These are phyloP conservation scores for Neurospora sp. DNA, from an alignment of 495 filamentous ascomycete genomes.

Conservation along the genomic window DNA sequence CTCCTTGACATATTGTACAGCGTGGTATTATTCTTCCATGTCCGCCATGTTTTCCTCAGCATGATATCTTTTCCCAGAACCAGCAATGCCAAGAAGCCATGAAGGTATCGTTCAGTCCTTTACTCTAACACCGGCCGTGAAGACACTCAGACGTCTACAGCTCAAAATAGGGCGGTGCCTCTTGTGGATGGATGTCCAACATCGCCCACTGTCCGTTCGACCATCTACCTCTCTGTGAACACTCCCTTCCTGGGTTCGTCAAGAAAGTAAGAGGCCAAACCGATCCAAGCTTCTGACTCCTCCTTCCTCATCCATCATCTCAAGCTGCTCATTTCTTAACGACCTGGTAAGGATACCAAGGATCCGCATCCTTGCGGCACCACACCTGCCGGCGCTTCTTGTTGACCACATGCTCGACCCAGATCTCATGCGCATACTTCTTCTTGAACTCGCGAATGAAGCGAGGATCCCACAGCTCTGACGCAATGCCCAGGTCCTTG, in stretches of 20 bases:
- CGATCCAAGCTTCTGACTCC: neutral
- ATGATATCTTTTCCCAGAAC: neutral
- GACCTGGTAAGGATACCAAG: slow-evolving; percentile 57
- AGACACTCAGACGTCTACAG: neutral
- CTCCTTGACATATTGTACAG: neutral
- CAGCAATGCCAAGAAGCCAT: neutral
- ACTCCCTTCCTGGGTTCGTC: neutral
- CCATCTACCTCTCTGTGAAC: neutral
- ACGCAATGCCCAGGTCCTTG: slow-evolving; percentile 92
- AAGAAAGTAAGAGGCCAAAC: neutral
- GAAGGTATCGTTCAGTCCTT: neutral
- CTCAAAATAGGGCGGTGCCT: neutral
- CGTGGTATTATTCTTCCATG: neutral
- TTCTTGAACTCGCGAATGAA: slow-evolving; percentile 68
- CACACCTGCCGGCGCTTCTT: slow-evolving; percentile 87
- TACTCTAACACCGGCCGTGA: neutral
- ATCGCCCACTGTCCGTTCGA: neutral
- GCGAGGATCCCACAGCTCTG: slow-evolving; percentile 92
- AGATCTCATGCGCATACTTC: slow-evolving; percentile 57
- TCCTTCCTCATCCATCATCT: neutral
- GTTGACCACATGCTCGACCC: slow-evolving; percentile 52
- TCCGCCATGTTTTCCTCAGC: neutral
- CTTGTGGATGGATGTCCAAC: neutral
- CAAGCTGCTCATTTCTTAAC: slow-evolving; percentile 4
- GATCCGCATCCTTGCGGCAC: slow-evolving; percentile 72